These are phyloP conservation scores for Paraphaeosphaeria minitans DNA, from an alignment of 2,329 filamentous ascomycete genomes.

Conservation along the genomic window DNA sequence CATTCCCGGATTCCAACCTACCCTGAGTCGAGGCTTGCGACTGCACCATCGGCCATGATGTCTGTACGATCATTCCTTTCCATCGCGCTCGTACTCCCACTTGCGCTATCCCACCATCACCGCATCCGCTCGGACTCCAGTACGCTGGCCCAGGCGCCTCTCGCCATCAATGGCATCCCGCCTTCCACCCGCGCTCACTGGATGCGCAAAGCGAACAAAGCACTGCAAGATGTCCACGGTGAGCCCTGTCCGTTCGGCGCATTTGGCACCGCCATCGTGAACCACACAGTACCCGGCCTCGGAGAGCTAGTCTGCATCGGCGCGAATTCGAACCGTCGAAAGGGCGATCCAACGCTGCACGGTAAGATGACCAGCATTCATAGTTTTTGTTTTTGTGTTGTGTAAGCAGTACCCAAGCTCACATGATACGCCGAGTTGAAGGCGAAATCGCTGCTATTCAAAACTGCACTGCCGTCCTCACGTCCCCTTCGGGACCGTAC, in stretches of 20 bases:
- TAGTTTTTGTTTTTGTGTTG: conserved; percentile 37
- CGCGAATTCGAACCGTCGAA: conserved; percentile 33
- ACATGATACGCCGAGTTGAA: not conserved
- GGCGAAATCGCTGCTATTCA: not conserved
- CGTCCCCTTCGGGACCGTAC: conserved; percentile 43
- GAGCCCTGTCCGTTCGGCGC: not conserved
- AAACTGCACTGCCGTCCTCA: not conserved
- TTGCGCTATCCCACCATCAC: too few species aligned
- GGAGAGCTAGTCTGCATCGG: conserved; percentile 2
- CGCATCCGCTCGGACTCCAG: too few species aligned
- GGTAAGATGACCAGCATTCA: not conserved
- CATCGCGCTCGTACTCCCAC: too few species aligned
- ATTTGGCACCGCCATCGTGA: not conserved
- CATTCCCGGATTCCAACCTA: too few species aligned
- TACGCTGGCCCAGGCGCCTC: too few species aligned
- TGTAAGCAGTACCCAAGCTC: too few species aligned
- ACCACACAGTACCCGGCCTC: conserved; percentile 28
- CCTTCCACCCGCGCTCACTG: not conserved
- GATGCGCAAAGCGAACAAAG: conserved; percentile 1
- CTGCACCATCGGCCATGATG: too few species aligned
- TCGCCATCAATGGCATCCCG: conserved; percentile 1
- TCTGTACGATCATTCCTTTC: too few species aligned
- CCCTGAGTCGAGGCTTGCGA: too few species aligned
- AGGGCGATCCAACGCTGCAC: conserved; percentile 60
- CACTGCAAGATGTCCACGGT: conserved; percentile 28